Base-by-base conservation (phyloP, 352 stramenopile genomes). In the Pythium oligandrum region DNA sequence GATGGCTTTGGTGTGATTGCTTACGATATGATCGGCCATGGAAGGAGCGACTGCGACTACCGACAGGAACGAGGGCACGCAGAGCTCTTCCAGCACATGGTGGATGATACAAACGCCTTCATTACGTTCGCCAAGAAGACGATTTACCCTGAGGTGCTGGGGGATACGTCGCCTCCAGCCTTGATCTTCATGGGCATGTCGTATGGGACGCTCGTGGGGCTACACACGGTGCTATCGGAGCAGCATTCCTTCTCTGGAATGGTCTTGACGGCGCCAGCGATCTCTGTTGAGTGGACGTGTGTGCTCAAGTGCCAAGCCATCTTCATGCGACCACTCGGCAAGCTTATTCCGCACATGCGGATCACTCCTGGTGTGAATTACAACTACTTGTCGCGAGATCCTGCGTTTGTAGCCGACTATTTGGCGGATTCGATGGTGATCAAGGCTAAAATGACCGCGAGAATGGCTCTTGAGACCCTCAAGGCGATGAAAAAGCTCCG, bases 31-130 rank as follows among this genome's bases (percentile, higher is more conserved):
- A 36, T 84, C 31, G 57, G 61, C 17, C 79, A 90, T 48, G 79
- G 79, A 5, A 52, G 63, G 7, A 88, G 79, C 62, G 73, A 85
- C 37, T 66, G 63, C 17, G 17, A 26, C 17, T 26, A 26, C 37
- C 50, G 35, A 6, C 52, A 48, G 1, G 34, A 80, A 46, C 67
- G 72, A 1, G 76, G 59, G 11, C 71, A 85, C 57, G 65, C 63
- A 51, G 75, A 80, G n/a, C 47, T 67, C 12, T 86, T 90, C 49
- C 55, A 65, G 37, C 68, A 74, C 61, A 81, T 90, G 44, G 70
- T 90, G 40, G 74, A 90, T 64, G 76, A 90, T 62, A 84, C 74
- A 6, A 85, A 90, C 66, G 49, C 66, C 26, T 80, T 88, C 43
- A 35, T 85, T 42, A 69, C 65, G 40, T 46, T 66, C 33, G 73